Conservation (phyloP, 352 stramenopile species). For the Phytopythium sindhum region DNA sequence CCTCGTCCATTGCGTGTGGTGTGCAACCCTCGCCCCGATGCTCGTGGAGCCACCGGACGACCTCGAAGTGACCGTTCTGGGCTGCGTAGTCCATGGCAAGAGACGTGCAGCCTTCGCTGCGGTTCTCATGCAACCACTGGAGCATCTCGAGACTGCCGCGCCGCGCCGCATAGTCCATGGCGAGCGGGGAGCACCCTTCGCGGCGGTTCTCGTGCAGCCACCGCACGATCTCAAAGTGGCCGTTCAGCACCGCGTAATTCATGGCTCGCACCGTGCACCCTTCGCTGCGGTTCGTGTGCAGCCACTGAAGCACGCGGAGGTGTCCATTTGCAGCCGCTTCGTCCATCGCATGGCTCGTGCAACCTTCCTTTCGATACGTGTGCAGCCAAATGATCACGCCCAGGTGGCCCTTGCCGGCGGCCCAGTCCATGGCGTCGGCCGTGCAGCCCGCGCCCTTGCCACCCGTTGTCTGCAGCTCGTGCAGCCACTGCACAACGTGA, state of each 20-base stretch:
- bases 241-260: constrained; percentile 8
- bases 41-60: constrained; percentile 14
- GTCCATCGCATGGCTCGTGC: constrained; percentile 25
- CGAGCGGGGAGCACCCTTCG: constrained; percentile 12
- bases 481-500: constrained; percentile 26
- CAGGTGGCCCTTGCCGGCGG: constrained; percentile 28
- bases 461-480: constrained; percentile 4
- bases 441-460: not conserved
- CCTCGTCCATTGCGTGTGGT: constrained; percentile 2
- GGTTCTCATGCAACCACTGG: constrained; percentile 11
- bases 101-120: constrained; percentile 5
- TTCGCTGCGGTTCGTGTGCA: constrained; percentile 10
- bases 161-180: constrained; percentile 10
- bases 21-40: constrained; percentile 10
- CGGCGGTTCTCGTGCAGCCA: constrained; percentile 10
- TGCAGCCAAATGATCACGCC: constrained; percentile 45
- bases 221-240: constrained; percentile 8
- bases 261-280: constrained; percentile 8
- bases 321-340: constrained; percentile 24
- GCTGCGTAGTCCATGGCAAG: constrained; percentile 13
- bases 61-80: constrained; percentile 8
- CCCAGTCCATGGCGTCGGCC: constrained; percentile 4
- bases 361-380: constrained; percentile 5
- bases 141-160: constrained; percentile 12
- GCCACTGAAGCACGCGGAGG: constrained; percentile 14